phyloP scores from a whole-genome alignment of 352 stramenopile species.

The Saprolegnia diclina region DNA sequence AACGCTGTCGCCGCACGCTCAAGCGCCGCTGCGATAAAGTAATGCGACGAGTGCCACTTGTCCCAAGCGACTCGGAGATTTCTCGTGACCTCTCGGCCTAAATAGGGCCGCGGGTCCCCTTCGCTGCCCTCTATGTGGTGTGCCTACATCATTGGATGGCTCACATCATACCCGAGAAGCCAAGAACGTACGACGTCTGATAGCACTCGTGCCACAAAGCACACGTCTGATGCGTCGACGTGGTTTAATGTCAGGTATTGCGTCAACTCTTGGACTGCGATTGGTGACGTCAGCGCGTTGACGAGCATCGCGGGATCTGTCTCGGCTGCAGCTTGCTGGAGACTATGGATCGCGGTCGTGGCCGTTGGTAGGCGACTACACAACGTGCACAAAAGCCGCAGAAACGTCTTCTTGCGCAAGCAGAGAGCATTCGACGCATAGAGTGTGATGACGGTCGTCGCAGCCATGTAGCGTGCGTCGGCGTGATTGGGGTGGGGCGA shows the following conservation, averaged over 20 bases:
- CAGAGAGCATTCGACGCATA: not conserved
- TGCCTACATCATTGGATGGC: no score
- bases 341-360: not conserved
- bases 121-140: no score
- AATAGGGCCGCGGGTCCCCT: not conserved
- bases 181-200: no score
- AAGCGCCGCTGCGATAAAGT: slow-evolving; percentile 14
- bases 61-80: not conserved
- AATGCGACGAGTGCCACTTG: not conserved
- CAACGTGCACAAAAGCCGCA: not conserved
- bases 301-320: not conserved
- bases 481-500: not conserved
- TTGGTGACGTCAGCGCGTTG: not conserved
- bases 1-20: not conserved
- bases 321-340: not conserved
- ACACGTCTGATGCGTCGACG: no score
- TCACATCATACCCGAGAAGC: no score
- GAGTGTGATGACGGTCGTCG: not conserved
- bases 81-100: not conserved
- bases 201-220: no score
- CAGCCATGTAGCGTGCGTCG: not conserved
- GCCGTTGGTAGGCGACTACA: not conserved
- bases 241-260: no score
- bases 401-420: not conserved
- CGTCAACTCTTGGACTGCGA: no score